Evolutionary conservation across 2,329 filamentous ascomycete genomes (phyloP), one percentile per base, ranked within the genome.

Genomic region (Colletotrichum sp.): DNA sequence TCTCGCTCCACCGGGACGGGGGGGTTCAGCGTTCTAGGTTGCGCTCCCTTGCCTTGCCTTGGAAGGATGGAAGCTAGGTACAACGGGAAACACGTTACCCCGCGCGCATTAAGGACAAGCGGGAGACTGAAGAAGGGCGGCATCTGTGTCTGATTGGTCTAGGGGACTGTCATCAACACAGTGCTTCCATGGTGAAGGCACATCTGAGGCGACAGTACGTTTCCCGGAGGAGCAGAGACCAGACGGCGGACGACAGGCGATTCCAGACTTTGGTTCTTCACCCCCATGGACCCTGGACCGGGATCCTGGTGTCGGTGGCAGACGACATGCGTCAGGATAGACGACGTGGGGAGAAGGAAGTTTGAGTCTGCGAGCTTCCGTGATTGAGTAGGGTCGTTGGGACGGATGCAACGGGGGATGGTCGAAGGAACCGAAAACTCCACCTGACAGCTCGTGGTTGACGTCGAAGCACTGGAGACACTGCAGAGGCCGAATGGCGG

Each of bases 11-110:
- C 73, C 69, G 57, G 64, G 67, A 55, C 34, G 32, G 44, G 57
- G 57, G 66, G 66, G 32, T 70, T 55, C 27, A 55, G 59, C 19
- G 44, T 73, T 69, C 67, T 61, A 19, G 67, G 67, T 39, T 61
- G 22, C 9, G 64, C 39, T 61, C 39, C 27, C 25, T 30, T n/a
- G 16, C 55, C 55, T 62, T 62, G 59, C 29, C 19, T 32, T 62
- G 59, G 59, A 62, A 62, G 59, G 30, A 62, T 34, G 29, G 30
- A 62, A 55, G 71, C 25, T 75, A 71, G 44, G 32, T 30, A 61
- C 57, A 76, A 69, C 15, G 64, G 70, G 39, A 69, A 72, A 34
- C 63, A 25, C 8, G 62, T 76, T 76, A 72, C 73, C 69, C 73
- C 69, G 63, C 73, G 65, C 57, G 57, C 57, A 68, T 63, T 8